Evolutionary conservation across 768 basidiomycete genomes (phyloP).

Genomic region (Leccinum subgranulosum): DNA sequence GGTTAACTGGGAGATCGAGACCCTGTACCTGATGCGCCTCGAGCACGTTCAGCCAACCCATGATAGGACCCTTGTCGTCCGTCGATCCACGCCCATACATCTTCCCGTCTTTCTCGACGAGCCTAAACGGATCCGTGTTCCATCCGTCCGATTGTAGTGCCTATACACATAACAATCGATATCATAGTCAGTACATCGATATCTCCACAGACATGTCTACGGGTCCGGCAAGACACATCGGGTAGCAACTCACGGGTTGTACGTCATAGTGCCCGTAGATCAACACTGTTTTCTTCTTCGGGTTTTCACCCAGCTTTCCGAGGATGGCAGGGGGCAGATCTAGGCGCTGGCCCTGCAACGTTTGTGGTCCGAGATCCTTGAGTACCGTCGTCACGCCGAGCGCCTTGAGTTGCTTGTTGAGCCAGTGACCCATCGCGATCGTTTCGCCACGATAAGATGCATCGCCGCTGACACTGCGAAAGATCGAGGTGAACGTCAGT

Average conservation of each 20-base stretch:
- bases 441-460: constrained; percentile 71
- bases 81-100: constrained; percentile 85
- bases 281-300: constrained; percentile 88
- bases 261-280: constrained; percentile 97
- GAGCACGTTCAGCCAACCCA: constrained; percentile 88
- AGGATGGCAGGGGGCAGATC: constrained; percentile 81
- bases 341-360: constrained; percentile 66
- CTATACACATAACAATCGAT: constrained; percentile 18
- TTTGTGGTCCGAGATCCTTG: constrained; percentile 74
- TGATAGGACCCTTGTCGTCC: constrained; percentile 91
- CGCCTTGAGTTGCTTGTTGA: constrained; percentile 67
- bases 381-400: constrained; percentile 77
- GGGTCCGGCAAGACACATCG: neutral
- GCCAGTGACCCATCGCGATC: constrained; percentile 81
- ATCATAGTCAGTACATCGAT: neutral
- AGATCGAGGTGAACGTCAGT: neutral
- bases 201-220: neutral
- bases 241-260: constrained; percentile 58
- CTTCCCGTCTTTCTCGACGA: constrained; percentile 53
- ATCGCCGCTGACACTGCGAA: constrained; percentile 64
- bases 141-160: constrained; percentile 70
- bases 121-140: constrained; percentile 80
- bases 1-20: constrained; percentile 80
- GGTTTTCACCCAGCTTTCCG: constrained; percentile 77
- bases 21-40: constrained; percentile 73